These are phyloP conservation scores for Suillus americanus DNA, from an alignment of 768 basidiomycete species.

Conservation along the genomic window DNA sequence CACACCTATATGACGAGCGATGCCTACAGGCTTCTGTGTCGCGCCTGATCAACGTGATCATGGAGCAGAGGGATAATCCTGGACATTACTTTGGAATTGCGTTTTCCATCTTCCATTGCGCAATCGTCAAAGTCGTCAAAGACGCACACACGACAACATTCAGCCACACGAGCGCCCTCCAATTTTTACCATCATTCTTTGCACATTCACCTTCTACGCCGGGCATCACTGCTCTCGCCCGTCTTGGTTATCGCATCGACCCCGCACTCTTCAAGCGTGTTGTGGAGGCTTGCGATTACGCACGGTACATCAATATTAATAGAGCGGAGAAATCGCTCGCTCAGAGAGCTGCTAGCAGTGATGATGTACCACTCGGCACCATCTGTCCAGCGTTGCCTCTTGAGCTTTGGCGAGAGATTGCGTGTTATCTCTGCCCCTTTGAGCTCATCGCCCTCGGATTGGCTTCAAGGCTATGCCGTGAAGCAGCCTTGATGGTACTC, in stretches of 20 bases:
- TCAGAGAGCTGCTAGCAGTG: not conserved
- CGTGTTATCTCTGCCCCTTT: not conserved
- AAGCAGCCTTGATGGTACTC: not conserved
- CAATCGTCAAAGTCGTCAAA: conserved; percentile 1
- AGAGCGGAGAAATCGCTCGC: not conserved
- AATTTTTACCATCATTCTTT: conserved; percentile 4
- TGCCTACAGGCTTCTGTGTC: conserved; percentile 1
- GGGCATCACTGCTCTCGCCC: conserved; percentile 8
- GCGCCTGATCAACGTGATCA: not conserved
- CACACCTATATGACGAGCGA: conserved; percentile 3
- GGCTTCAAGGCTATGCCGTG: not conserved
- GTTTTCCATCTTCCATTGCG: conserved; percentile 2
- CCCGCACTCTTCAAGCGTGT: not conserved
- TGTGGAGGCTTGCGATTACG: not conserved
- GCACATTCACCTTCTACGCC: not conserved
- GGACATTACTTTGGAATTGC: not conserved
- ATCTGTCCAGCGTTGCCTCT: not conserved
- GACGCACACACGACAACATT: not conserved
- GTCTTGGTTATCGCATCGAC: conserved; percentile 1
- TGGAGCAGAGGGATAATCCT: not conserved
- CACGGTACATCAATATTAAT: not conserved
- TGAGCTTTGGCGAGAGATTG: not conserved
- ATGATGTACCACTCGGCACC: not conserved
- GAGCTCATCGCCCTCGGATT: not conserved
- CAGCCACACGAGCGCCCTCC: conserved; percentile 1